phyloP scores from a whole-genome alignment of 805 yeast genomes.

The Cyberlindnera sargentensis region DNA sequence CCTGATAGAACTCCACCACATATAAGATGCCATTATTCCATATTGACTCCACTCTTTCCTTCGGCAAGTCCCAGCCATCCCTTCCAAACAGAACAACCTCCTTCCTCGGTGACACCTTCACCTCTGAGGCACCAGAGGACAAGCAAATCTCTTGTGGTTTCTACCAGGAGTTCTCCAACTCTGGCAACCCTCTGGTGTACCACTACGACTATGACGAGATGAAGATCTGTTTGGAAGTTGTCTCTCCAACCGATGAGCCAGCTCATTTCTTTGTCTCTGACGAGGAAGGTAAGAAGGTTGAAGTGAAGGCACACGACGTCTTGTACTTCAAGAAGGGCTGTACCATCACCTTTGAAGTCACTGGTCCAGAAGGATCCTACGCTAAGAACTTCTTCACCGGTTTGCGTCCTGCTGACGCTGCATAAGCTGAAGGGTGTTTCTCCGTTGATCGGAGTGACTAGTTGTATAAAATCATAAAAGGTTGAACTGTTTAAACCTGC shows the following conservation, averaged over 20 bases:
- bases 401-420: constrained; percentile 42
- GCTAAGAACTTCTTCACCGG: constrained; percentile 61
- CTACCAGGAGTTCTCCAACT: constrained; percentile 49
- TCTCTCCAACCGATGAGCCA: constrained; percentile 53
- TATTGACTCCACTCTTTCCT: constrained; percentile 44
- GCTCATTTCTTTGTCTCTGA: constrained; percentile 46
- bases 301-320: constrained; percentile 57
- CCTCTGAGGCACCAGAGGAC: constrained; percentile 53
- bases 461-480: no score
- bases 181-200: constrained; percentile 65
- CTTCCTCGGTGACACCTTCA: constrained; percentile 59
- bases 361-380: constrained; percentile 38
- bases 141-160: constrained; percentile 61
- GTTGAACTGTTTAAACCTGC: no score
- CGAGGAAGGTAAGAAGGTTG: constrained; percentile 55
- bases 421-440: constrained; percentile 5
- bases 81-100: constrained; percentile 64
- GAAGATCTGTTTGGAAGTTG: constrained; percentile 46
- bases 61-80: constrained; percentile 48
- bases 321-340: constrained; percentile 62
- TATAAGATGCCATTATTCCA: constrained; percentile 31
- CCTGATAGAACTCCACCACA: background rate
- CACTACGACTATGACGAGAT: constrained; percentile 60
- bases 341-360: constrained; percentile 57
- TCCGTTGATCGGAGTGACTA: constrained; percentile 5